phyloP scores from a whole-genome alignment of 1,139 yeast genomes.

The Suhomyces terraborum region DNA sequence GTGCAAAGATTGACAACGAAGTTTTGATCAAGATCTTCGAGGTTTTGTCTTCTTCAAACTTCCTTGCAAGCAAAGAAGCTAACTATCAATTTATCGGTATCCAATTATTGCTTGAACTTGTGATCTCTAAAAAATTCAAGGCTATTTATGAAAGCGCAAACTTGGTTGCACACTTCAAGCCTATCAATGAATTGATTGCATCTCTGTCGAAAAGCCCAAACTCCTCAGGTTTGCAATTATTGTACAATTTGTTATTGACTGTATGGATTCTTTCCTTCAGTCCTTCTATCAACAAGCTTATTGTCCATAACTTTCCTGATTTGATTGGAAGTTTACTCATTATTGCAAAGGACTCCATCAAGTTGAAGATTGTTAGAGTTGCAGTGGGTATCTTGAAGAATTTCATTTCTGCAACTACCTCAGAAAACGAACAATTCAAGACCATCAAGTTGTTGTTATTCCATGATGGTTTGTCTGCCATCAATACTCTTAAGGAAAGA shows the following conservation, averaged over 20 bases:
- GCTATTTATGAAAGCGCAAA: slow-evolving; percentile 56
- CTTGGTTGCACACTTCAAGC: slow-evolving; percentile 53
- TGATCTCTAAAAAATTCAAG: slow-evolving; percentile 62
- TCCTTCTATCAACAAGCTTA: slow-evolving; percentile 50
- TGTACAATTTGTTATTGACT: slow-evolving; percentile 74
- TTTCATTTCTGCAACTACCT: slow-evolving; percentile 42
- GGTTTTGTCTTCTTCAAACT: slow-evolving; percentile 38
- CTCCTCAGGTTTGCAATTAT: slow-evolving; percentile 74
- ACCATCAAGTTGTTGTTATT: slow-evolving; percentile 72
- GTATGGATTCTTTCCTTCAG: slow-evolving; percentile 87
- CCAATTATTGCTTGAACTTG: slow-evolving; percentile 65
- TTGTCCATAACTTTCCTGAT: slow-evolving; percentile 62
- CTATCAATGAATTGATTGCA: slow-evolving; percentile 43
- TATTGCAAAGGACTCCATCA: slow-evolving; percentile 73
- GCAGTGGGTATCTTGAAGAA: slow-evolving; percentile 74
- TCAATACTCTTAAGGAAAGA: slow-evolving; percentile 73
- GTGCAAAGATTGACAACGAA: slow-evolving; percentile 29
- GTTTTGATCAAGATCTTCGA: slow-evolving; percentile 46
- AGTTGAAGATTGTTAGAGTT: slow-evolving; percentile 86
- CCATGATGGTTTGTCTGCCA: slow-evolving; percentile 71
- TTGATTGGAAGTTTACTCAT: slow-evolving; percentile 53
- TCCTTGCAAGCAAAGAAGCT: slow-evolving; percentile 50
- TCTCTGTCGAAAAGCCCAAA: slow-evolving; percentile 44
- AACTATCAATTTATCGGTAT: slow-evolving; percentile 65
- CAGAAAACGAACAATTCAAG: slow-evolving; percentile 38